These are phyloP conservation scores for Avena eriantha DNA, from an alignment of 176 grass and related monocot genomes.

Conservation along the genomic window DNA sequence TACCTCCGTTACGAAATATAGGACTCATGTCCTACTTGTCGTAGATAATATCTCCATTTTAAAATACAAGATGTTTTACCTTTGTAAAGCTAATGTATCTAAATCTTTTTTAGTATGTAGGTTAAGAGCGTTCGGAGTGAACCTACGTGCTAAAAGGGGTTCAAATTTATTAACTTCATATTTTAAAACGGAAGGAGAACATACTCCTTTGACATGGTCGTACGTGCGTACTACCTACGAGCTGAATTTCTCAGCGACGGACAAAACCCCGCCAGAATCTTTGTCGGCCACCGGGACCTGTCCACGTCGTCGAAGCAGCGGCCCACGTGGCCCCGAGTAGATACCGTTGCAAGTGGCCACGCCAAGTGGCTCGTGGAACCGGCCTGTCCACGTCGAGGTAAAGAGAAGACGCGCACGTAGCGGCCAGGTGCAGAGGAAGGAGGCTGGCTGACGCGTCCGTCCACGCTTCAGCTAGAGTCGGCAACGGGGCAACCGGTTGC, in stretches of 20 bases:
- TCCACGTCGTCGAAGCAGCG: background rate
- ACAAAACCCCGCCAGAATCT: background rate
- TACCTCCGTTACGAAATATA: no score
- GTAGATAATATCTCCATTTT: no score
- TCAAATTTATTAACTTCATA: no score
- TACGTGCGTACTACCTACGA: background rate
- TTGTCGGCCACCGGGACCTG: background rate
- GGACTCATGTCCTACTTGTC: no score
- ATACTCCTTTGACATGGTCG: background rate
- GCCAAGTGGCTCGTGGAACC: background rate
- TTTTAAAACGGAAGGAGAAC: no score
- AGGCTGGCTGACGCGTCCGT: background rate
- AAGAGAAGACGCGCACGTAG: slow-evolving; percentile 10
- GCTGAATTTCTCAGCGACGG: background rate
- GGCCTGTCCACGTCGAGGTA: background rate
- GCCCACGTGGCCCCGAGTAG: background rate
- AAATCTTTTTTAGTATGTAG: no score
- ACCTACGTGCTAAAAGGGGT: no score
- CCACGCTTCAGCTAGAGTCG: slow-evolving; percentile 1
- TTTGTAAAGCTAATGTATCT: no score
- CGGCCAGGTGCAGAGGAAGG: background rate
- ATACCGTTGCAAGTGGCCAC: background rate
- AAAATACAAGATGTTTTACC: no score
- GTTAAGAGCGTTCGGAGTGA: no score
- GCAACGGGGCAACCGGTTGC: background rate